A percentile compares a stretch with the other conserved stretches of the same genome.
Evolutionary conservation across 2,329 filamentous ascomycete genomes (phyloP).

Genomic region (Fusarium scirpi): DNA sequence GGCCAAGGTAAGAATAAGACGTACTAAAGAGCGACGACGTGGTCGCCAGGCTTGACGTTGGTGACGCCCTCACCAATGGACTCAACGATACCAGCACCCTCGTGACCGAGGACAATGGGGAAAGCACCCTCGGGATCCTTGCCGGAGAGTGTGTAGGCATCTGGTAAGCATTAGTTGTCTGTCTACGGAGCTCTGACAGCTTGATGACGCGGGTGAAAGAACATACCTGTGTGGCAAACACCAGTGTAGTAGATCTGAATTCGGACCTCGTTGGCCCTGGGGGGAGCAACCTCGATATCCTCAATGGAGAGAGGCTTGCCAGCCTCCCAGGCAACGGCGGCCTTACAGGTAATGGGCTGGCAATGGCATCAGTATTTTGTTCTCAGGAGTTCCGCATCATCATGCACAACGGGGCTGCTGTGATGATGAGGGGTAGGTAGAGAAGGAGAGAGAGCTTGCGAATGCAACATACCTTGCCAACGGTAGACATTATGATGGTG

Average conservation of each 20-base stretch:
- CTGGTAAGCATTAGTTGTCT: slow-evolving; percentile 56
- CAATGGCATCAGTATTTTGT: slow-evolving; percentile 32
- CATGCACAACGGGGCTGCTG: slow-evolving; percentile 41
- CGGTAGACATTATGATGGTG: slow-evolving; percentile 59
- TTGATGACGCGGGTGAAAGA: slow-evolving; percentile 13
- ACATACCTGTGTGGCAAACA: slow-evolving; percentile 94
- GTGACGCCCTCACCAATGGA: slow-evolving; percentile 95
- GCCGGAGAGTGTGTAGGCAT: slow-evolving; percentile 94
- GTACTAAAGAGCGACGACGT: slow-evolving; percentile 89
- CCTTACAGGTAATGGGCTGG: slow-evolving; percentile 96
- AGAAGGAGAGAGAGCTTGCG: slow-evolving; percentile 2
- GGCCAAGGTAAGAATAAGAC: slow-evolving; percentile 41
- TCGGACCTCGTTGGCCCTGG: slow-evolving; percentile 92
- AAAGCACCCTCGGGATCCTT: slow-evolving; percentile 98
- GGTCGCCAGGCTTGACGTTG: slow-evolving; percentile 91
- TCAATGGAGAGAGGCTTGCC: slow-evolving; percentile 90
- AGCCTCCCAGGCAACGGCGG: slow-evolving; percentile 96
- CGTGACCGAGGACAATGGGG: slow-evolving; percentile 88
- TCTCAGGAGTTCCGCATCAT: slow-evolving; percentile 15
- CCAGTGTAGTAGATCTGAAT: slow-evolving; percentile 98
- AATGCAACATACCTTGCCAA: slow-evolving; percentile 61
- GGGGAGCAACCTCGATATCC: slow-evolving; percentile 90
- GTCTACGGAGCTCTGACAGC: slow-evolving; percentile 6
- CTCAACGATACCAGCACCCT: slow-evolving; percentile 92
- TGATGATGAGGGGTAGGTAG: slow-evolving; percentile 32